These are phyloP conservation scores for Dendrocalamus latiflorus DNA, from an alignment of 202 grass and related monocot genomes.

Conservation along the genomic window DNA sequence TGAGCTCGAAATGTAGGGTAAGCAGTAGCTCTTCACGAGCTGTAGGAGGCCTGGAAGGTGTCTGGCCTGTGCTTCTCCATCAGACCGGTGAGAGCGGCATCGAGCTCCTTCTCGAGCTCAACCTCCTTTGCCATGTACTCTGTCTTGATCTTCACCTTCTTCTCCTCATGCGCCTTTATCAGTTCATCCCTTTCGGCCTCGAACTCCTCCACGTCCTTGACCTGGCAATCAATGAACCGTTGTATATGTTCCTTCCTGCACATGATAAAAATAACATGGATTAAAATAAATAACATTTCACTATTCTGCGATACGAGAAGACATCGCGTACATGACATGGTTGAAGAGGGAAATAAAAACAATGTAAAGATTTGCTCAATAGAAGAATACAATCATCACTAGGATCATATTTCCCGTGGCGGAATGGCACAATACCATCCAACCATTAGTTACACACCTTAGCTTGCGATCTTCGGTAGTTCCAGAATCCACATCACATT, in stretches of 20 bases:
- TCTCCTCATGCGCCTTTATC: conserved; percentile 48
- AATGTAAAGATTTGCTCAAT: not conserved
- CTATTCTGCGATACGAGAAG: not conserved
- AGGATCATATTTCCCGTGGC: not conserved
- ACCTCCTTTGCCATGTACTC: conserved; percentile 64
- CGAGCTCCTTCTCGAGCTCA: conserved; percentile 56
- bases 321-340: not conserved
- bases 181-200: conserved; percentile 50
- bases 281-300: not conserved
- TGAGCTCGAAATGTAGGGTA: not conserved
- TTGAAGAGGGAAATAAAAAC: not conserved
- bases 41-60: conserved; percentile 50
- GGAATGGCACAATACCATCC: not conserved
- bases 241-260: conserved; percentile 64
- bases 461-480: conserved; percentile 49
- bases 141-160: conserved; percentile 45
- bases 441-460: conserved; percentile 27
- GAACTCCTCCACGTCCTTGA: conserved; percentile 62
- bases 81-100: conserved; percentile 44
- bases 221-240: conserved; percentile 62
- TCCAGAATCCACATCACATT: conserved; percentile 54
- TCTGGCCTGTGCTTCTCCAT: conserved; percentile 75
- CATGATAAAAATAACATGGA: not conserved
- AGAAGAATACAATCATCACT: not conserved
- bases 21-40: not conserved